phyloP scores from a whole-genome alignment of 75 land plant species.

The Sequoiadendron giganteum region DNA sequence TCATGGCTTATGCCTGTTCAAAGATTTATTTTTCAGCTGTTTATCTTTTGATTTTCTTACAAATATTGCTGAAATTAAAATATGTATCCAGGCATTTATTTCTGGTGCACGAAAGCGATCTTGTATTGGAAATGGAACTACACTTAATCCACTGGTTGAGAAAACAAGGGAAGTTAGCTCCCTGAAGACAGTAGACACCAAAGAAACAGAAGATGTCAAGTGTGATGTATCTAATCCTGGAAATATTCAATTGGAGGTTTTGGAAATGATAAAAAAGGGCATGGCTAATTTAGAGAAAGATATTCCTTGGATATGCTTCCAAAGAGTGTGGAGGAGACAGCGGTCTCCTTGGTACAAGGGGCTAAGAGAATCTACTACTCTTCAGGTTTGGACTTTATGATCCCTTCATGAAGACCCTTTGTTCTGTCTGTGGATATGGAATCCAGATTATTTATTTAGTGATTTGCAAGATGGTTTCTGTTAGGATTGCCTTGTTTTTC shows the following conservation, averaged over 20 bases:
- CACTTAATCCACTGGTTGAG: background rate
- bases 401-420: background rate
- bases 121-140: slow-evolving; percentile 11
- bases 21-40: background rate
- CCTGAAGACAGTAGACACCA: background rate
- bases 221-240: background rate
- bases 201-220: background rate
- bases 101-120: slow-evolving; percentile 16
- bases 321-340: slow-evolving; percentile 17
- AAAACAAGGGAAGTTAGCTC: background rate
- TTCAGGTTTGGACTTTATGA: slow-evolving; percentile 18
- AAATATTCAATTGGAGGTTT: slow-evolving; percentile 13
- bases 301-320: slow-evolving; percentile 22
- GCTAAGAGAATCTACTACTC: slow-evolving; percentile 16
- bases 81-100: slow-evolving; percentile 13
- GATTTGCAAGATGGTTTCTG: background rate
- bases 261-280: slow-evolving; percentile 17
- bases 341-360: slow-evolving; percentile 23
- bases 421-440: background rate
- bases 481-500: background rate
- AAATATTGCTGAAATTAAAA: background rate
- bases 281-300: slow-evolving; percentile 24
- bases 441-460: background rate
- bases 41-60: background rate
- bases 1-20: background rate